Evolutionary conservation across 257 asterid species (phyloP).

Genomic region (Coffea eugenioides): DNA sequence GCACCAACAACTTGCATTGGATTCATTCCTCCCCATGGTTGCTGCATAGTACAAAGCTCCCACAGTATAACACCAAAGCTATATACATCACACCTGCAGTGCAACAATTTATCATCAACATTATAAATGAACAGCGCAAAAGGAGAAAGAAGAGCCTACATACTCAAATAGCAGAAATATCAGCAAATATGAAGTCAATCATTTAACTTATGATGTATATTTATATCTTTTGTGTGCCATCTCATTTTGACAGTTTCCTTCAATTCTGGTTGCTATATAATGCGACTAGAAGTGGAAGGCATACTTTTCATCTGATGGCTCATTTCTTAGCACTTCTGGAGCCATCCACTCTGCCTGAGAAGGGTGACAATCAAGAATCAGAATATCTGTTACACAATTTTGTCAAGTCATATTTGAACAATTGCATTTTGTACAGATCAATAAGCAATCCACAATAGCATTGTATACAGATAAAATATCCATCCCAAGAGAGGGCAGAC

Average conservation of each 20-base stretch:
- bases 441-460: not conserved
- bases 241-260: not conserved
- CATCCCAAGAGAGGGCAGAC: not conserved
- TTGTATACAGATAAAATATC: not conserved
- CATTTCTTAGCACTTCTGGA: constrained; percentile 97
- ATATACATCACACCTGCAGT: constrained; percentile 85
- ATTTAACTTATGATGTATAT: not conserved
- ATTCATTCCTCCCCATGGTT: constrained; percentile 99
- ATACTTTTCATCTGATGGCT: constrained; percentile 95
- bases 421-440: not conserved
- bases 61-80: constrained; percentile 90
- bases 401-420: not conserved
- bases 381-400: constrained; percentile 1
- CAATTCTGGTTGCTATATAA: not conserved
- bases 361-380: constrained; percentile 29
- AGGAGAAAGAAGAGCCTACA: not conserved
- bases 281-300: constrained; percentile 15
- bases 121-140: not conserved
- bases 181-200: not conserved
- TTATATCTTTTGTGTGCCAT: not conserved
- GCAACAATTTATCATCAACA: constrained; percentile 12
- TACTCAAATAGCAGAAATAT: not conserved
- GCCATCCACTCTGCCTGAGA: constrained; percentile 99
- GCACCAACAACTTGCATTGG: constrained; percentile 99
- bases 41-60: constrained; percentile 91